Conservation (phyloP, 164 flowering plant species). For the Dillenia suffruticosa region DNA sequence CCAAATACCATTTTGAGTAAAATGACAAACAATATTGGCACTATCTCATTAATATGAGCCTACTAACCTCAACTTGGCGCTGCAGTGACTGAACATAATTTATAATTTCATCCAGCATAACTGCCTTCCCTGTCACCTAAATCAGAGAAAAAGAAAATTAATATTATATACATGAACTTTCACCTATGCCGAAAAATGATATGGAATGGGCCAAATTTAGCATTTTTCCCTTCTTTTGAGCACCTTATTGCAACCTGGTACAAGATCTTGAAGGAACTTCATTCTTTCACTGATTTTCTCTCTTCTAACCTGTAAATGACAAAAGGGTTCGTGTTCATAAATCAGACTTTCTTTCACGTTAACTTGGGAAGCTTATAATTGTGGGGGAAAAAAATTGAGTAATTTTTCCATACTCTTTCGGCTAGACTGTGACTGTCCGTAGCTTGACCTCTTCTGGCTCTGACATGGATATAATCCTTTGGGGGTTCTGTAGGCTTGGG, state of each 20-base stretch:
- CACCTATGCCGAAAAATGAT: no score
- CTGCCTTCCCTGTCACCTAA: constrained; percentile 94
- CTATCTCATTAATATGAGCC: not conserved
- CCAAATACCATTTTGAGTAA: no score
- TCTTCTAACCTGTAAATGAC: constrained; percentile 39
- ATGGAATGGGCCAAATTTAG: no score
- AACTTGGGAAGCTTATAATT: no score
- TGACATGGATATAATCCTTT: constrained; percentile 93
- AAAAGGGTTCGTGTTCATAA: not conserved
- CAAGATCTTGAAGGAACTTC: constrained; percentile 8
- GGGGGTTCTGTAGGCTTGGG: constrained; percentile 68
- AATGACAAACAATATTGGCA: not conserved
- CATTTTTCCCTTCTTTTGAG: not conserved
- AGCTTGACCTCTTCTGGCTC: constrained; percentile 98
- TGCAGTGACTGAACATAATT: constrained; percentile 95
- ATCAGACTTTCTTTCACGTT: no score
- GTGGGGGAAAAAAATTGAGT: no score
- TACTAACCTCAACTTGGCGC: constrained; percentile 86
- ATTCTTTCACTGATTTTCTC: constrained; percentile 7
- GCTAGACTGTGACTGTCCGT: constrained; percentile 98
- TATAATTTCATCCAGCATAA: constrained; percentile 94
- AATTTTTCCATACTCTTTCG: constrained; percentile 60
- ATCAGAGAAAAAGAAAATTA: constrained; percentile 3
- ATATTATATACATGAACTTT: no score
- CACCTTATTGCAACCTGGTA: constrained; percentile 9